Percentiles rank a stretch among this genome's conserved stretches.
Evolutionary conservation across 164 flowering plant genomes (phyloP).

Genomic region (Santalum album): DNA sequence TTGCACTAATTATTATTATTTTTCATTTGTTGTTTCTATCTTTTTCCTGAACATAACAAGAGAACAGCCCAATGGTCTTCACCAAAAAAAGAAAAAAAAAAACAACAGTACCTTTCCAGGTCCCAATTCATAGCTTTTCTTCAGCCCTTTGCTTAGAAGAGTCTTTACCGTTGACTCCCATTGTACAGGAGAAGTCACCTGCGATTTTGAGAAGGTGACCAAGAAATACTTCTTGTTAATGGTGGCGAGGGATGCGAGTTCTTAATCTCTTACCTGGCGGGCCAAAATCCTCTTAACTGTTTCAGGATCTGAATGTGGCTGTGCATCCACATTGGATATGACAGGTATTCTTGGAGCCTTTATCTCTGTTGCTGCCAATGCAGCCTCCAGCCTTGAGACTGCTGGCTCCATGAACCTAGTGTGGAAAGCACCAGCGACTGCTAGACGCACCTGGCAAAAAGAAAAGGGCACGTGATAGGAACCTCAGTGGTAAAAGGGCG

Average conservation of each 20-base stretch:
- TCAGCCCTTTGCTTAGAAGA: constrained; percentile 64
- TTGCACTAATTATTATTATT: neutral
- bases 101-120: constrained; percentile 77
- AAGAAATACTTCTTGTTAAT: constrained; percentile 3
- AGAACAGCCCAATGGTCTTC: neutral
- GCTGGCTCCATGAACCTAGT: constrained; percentile 95
- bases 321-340: constrained; percentile 94
- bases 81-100: neutral
- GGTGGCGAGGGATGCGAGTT: neutral
- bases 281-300: constrained; percentile 87
- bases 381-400: constrained; percentile 90
- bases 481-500: neutral
- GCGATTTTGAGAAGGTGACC: neutral
- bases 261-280: constrained; percentile 47
- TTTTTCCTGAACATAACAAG: neutral
- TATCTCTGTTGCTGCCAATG: constrained; percentile 74
- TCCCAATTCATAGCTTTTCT: constrained; percentile 86
- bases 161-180: constrained; percentile 92
- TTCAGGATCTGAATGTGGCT: constrained; percentile 86
- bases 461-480: neutral
- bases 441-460: constrained; percentile 68
- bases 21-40: no score
- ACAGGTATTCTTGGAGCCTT: constrained; percentile 88
- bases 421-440: constrained; percentile 99
- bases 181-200: constrained; percentile 97